A percentile compares a stretch with the other conserved stretches of the same genome.
phyloP scores from a whole-genome alignment of 768 basidiomycete species.

The Pholiota conissans region DNA sequence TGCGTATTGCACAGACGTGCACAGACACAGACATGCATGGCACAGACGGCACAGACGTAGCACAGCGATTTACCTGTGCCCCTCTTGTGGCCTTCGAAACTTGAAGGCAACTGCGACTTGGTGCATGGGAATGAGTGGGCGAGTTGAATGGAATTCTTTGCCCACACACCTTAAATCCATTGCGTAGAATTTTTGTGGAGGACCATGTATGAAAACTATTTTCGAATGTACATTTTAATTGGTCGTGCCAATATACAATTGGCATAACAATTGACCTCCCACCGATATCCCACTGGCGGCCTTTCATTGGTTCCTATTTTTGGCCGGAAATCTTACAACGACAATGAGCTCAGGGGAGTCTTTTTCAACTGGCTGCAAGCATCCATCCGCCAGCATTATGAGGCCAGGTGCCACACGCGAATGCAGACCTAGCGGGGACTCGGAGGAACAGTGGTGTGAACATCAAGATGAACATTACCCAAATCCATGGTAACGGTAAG shows the following conservation, averaged over 20 bases:
- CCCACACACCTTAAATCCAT: too few relatives aligned
- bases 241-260: background rate
- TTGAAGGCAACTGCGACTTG: too few relatives aligned
- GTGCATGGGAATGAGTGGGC: too few relatives aligned
- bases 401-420: background rate
- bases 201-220: too few relatives aligned
- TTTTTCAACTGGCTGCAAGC: background rate
- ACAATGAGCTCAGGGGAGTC: background rate
- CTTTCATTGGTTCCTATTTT: background rate
- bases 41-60: background rate
- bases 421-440: background rate
- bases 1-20: background rate
- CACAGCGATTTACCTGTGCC: background rate
- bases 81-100: too few relatives aligned
- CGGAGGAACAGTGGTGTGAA: background rate
- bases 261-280: background rate
- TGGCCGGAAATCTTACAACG: background rate
- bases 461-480: slow-evolving; percentile 3
- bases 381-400: too few relatives aligned
- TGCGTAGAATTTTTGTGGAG: too few relatives aligned
- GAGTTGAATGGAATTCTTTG: too few relatives aligned
- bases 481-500: slow-evolving; percentile 19
- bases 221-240: background rate
- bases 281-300: too few relatives aligned
- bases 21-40: background rate